Evolutionary conservation across 257 asterid genomes (phyloP).

Genomic region (Penstemon barbatus): DNA sequence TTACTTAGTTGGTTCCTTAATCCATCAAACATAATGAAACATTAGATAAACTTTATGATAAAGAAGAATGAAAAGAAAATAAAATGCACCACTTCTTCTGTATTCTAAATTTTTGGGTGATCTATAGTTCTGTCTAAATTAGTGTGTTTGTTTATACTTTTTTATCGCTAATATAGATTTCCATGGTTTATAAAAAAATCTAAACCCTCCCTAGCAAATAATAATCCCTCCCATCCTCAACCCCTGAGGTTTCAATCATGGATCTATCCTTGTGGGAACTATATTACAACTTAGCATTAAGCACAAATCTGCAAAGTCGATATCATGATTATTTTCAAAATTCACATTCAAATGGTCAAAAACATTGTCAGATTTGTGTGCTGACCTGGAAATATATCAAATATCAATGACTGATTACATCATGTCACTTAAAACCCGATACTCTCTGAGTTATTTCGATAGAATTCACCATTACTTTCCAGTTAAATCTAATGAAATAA

Average conservation of each 20-base stretch:
- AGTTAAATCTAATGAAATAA: background rate
- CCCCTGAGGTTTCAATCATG: background rate
- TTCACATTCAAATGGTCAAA: background rate
- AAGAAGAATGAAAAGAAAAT: too few species aligned
- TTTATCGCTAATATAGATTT: too few species aligned
- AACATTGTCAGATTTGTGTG: background rate
- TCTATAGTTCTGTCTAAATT: too few species aligned
- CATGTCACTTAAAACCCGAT: constrained; percentile 4
- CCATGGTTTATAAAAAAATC: background rate
- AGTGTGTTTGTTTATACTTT: too few species aligned
- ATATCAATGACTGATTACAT: background rate
- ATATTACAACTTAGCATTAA: background rate
- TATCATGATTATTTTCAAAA: background rate
- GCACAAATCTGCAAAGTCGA: background rate
- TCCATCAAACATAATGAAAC: too few species aligned
- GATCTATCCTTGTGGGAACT: background rate
- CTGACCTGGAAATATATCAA: background rate
- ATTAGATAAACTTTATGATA: too few species aligned
- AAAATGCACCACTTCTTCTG: too few species aligned
- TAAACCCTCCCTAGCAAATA: background rate
- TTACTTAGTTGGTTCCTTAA: too few species aligned
- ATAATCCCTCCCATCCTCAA: too few species aligned
- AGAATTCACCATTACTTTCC: background rate
- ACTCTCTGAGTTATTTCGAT: background rate
- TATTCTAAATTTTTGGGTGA: too few species aligned